phyloP scores from a whole-genome alignment of 2,329 filamentous ascomycete genomes.

The Aspergillus candidus region DNA sequence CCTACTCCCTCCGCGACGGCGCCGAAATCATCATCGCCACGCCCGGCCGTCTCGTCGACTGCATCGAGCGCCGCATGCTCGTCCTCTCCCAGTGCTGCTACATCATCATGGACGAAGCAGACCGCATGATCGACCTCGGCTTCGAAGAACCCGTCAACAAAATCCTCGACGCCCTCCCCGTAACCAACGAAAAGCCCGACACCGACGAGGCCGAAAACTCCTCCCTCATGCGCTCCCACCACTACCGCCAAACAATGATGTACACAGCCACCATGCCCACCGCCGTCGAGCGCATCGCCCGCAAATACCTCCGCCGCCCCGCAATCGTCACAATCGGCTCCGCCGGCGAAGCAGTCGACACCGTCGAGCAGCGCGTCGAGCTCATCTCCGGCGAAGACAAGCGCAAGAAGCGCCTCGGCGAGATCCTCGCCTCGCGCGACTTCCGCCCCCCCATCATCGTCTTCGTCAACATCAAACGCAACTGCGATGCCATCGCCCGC shows the following conservation, averaged over 20 bases:
- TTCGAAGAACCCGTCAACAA: conserved; percentile 98
- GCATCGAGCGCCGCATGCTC: conserved; percentile 84
- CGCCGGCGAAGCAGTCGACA: conserved; percentile 90
- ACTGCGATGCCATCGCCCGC: conserved; percentile 89
- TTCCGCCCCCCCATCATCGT: conserved; percentile 92
- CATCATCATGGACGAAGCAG: conserved; percentile 98
- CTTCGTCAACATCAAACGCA: conserved; percentile 99
- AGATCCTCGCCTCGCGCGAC: conserved; percentile 74
- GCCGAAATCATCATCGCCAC: conserved; percentile 99
- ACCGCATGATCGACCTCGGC: conserved; percentile 97
- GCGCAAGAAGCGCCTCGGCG: conserved; percentile 88
- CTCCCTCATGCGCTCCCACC: conserved; percentile 72
- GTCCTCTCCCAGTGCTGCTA: conserved; percentile 97
- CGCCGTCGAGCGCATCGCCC: conserved; percentile 89
- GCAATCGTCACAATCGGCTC: conserved; percentile 95
- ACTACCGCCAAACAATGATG: conserved; percentile 99
- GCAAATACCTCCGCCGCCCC: conserved; percentile 87
- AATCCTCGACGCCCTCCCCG: conserved; percentile 89
- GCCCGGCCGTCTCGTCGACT: conserved; percentile 92
- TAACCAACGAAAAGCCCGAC: conserved; percentile 91
- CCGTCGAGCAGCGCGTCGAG: conserved; percentile 94
- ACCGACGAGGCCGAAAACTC: conserved; percentile 84
- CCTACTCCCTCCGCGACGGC: conserved; percentile 80
- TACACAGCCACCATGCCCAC: conserved; percentile 98
- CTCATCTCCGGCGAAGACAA: conserved; percentile 88